phyloP scores from a whole-genome alignment of 2,329 filamentous ascomycete genomes.

The Colletotrichum neosansevieriae region DNA sequence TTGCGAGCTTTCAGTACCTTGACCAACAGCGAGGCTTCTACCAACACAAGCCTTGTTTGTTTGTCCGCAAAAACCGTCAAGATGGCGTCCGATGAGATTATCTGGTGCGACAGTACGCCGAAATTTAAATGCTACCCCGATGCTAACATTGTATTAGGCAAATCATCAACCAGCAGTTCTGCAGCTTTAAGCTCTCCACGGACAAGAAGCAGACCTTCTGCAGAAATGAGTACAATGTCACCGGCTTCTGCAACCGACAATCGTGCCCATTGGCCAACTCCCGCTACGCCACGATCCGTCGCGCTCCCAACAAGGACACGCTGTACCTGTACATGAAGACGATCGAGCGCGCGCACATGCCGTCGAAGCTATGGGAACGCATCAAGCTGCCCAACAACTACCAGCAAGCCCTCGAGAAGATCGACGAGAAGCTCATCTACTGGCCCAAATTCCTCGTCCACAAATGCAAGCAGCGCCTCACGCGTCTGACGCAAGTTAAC shows the following conservation, averaged over 20 bases:
- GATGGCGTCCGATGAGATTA: conserved; percentile 95
- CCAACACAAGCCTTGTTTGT: conserved; percentile 9
- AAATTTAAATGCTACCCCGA: neutral
- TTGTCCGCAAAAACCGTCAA: conserved; percentile 43
- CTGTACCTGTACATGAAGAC: conserved; percentile 99
- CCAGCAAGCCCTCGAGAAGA: conserved; percentile 83
- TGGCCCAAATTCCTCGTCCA: conserved; percentile 94
- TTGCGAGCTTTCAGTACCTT: conserved; percentile 28
- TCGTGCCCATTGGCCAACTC: conserved; percentile 92
- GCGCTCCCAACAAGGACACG: conserved; percentile 82
- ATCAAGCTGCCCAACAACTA: conserved; percentile 94
- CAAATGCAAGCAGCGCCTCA: conserved; percentile 97
- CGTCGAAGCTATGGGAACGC: conserved; percentile 93
- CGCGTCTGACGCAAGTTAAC: conserved; percentile 89
- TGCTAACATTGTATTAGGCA: conserved; percentile 59
- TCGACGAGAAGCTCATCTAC: conserved; percentile 89
- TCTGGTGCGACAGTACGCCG: conserved; percentile 66
- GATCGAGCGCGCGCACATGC: conserved; percentile 87
- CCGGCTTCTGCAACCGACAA: conserved; percentile 85
- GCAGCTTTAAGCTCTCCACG: conserved; percentile 91
- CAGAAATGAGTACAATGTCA: conserved; percentile 92
- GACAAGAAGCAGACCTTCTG: conserved; percentile 94
- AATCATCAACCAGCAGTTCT: conserved; percentile 95
- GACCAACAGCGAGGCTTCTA: conserved; percentile 23
- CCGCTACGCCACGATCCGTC: conserved; percentile 90